Conservation (phyloP, 768 basidiomycete genomes). For the Paxillus ammoniavirescens region DNA sequence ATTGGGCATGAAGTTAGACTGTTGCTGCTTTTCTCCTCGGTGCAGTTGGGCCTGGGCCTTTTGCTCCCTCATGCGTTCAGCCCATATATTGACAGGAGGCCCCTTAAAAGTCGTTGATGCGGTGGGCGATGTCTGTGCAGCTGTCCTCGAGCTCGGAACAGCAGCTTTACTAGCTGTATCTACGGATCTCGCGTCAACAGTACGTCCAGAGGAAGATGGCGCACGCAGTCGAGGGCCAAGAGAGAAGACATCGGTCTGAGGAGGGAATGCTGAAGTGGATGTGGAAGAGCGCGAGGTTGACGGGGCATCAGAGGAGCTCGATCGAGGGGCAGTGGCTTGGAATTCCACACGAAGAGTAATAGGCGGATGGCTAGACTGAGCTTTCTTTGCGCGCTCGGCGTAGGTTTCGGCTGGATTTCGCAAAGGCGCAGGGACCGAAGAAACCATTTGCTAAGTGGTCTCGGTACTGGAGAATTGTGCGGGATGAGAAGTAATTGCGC, state of each 20-base stretch:
- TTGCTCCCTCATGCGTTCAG: constrained; percentile 40
- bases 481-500: background rate
- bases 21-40: constrained; percentile 12
- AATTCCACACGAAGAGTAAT: constrained; percentile 4
- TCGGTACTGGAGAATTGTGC: background rate
- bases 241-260: background rate
- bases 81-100: constrained; percentile 41
- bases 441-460: constrained; percentile 22
- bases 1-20: constrained; percentile 8
- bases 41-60: constrained; percentile 23
- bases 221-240: background rate
- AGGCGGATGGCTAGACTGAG: constrained; percentile 36
- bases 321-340: background rate
- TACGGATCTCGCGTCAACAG: background rate
- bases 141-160: background rate
- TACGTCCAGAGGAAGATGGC: background rate
- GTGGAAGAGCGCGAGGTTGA: background rate
- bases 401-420: constrained; percentile 52
- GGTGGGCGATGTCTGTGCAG: constrained; percentile 4
- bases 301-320: background rate
- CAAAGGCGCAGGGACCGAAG: constrained; percentile 26
- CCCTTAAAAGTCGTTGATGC: constrained; percentile 13
- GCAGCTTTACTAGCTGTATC: background rate
- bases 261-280: constrained; percentile 10
- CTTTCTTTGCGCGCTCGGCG: constrained; percentile 52